These are phyloP conservation scores for Hexamita inflata DNA, from an alignment of 208 protist genomes.

Conservation along the genomic window DNA sequence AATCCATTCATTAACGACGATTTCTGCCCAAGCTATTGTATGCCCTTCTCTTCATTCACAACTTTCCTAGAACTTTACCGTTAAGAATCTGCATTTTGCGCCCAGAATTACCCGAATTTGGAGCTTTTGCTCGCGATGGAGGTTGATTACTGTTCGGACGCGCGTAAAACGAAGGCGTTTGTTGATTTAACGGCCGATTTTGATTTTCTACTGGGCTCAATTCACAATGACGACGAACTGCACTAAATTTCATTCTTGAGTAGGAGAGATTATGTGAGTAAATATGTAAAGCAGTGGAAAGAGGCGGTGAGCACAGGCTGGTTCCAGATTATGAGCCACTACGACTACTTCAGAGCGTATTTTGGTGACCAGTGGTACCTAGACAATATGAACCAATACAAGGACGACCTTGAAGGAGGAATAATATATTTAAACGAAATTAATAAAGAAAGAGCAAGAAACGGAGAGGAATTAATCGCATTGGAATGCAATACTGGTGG, in stretches of 20 bases:
- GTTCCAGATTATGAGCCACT: conserved; percentile 9
- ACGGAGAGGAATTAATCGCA: background rate
- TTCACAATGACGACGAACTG: background rate
- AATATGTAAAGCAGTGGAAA: background rate
- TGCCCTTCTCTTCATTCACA: background rate
- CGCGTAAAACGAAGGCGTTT: background rate
- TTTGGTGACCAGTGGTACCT: background rate
- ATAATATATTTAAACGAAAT: too few relatives aligned
- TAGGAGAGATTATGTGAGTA: background rate
- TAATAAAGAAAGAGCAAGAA: background rate
- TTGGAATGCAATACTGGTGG: conserved; percentile 18
- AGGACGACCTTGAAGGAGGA: background rate
- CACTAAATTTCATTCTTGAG: background rate
- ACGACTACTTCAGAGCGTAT: background rate
- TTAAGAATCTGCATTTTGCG: background rate
- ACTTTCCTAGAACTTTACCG: background rate
- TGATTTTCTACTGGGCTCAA: conserved; percentile 5
- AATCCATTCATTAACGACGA: conserved; percentile 1
- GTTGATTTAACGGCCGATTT: background rate
- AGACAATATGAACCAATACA: background rate
- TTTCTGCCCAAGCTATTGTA: background rate
- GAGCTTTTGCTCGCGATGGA: conserved; percentile 1
- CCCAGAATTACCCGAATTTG: background rate
- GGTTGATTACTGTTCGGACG: background rate
- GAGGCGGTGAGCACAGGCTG: conserved; percentile 2